Evolutionary conservation across 2,329 filamentous ascomycete species (phyloP).

Genomic region (Huntiella omanensis): DNA sequence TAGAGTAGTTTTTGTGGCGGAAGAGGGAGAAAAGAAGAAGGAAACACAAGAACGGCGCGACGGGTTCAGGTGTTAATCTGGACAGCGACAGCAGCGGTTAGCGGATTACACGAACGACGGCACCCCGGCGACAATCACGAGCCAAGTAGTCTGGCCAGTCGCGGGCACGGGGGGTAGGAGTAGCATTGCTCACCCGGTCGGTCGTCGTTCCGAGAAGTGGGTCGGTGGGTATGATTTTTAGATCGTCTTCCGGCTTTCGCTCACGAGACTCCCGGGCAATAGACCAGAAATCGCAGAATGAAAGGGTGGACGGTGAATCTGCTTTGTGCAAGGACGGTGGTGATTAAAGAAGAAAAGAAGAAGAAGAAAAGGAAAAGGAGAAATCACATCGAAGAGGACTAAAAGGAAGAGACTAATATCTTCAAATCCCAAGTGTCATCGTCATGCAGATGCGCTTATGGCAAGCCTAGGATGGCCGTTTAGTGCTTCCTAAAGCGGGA

Average conservation of each 20-base stretch:
- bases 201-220: neutral
- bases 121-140: too few relatives aligned
- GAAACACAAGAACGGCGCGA: neutral
- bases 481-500: slow-evolving; percentile 1
- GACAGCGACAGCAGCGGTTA: too few relatives aligned
- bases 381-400: neutral
- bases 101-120: too few relatives aligned
- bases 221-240: neutral
- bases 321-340: neutral
- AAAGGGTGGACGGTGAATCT: neutral
- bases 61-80: neutral
- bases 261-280: slow-evolving; percentile 1
- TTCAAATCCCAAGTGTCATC: too few relatives aligned
- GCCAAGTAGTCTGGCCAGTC: too few relatives aligned
- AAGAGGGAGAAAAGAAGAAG: neutral
- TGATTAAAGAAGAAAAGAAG: slow-evolving; percentile 1
- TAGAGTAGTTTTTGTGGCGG: neutral
- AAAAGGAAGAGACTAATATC: neutral
- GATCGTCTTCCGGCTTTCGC: slow-evolving; percentile 5
- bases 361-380: slow-evolving; percentile 1
- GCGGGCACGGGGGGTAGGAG: too few relatives aligned
- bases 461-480: too few relatives aligned
- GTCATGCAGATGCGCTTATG: too few relatives aligned
- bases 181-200: slow-evolving; percentile 1
- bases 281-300: slow-evolving; percentile 1